phyloP scores from a whole-genome alignment of 2,329 filamentous ascomycete species.

The Exophiala lecanii-corni region DNA sequence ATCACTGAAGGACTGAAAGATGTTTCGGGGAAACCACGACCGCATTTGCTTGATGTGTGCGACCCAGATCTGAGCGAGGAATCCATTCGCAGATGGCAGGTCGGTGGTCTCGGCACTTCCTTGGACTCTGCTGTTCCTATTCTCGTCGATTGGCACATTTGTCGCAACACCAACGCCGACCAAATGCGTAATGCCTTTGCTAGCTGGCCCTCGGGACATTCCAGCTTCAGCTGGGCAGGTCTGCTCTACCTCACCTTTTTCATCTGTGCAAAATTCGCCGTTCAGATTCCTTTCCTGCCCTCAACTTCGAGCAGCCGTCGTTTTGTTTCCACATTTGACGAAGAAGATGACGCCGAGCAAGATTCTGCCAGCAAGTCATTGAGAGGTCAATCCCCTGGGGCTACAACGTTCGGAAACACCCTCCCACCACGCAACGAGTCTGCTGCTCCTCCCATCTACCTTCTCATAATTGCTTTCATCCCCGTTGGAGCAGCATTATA shows the following conservation, averaged over 20 bases:
- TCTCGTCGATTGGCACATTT: conserved; percentile 73
- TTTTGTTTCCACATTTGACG: conserved; percentile 16
- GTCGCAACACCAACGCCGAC: conserved; percentile 58
- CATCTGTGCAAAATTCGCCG: conserved; percentile 59
- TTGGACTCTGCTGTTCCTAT: conserved; percentile 54
- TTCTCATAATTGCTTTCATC: conserved; percentile 61
- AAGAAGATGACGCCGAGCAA: conserved; percentile 8
- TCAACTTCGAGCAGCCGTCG: conserved; percentile 23
- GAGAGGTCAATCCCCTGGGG: conserved; percentile 7
- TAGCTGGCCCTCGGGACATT: conserved; percentile 75
- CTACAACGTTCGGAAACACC: conserved; percentile 17
- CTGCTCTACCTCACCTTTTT: conserved; percentile 83
- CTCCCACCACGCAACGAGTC: conserved; percentile 62
- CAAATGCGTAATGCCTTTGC: conserved; percentile 76
- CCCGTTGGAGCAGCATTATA: conserved; percentile 74
- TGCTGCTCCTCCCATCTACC: conserved; percentile 77
- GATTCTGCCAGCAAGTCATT: conserved; percentile 1
- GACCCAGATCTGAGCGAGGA: conserved; percentile 59
- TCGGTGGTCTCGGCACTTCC: conserved; percentile 53
- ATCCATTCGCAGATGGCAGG: conserved; percentile 55
- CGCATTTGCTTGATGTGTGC: conserved; percentile 66
- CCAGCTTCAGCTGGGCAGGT: conserved; percentile 71
- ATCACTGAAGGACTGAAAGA: conserved; percentile 84
- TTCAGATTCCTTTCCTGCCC: conserved; percentile 42
- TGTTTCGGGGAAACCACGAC: conserved; percentile 60